Conservation (phyloP, 139 green algal species). For the Asterochloris erici region DNA sequence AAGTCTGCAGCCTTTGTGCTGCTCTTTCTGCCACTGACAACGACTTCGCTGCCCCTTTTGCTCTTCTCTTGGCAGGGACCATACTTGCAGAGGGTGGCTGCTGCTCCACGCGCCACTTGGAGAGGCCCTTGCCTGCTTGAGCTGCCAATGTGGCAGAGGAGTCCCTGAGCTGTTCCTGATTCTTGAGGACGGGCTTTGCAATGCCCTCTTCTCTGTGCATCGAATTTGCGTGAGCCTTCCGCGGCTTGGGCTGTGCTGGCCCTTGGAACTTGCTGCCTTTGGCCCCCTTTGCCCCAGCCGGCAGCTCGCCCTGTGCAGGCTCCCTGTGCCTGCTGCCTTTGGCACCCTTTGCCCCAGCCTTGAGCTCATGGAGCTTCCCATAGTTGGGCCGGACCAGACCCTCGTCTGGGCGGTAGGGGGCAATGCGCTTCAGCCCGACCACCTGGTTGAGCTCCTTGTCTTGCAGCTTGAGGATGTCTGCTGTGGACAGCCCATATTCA, state of each 20-base stretch:
- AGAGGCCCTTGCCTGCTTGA: too few relatives aligned
- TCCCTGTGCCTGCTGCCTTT: slow-evolving; percentile 9
- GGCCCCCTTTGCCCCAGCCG: background rate
- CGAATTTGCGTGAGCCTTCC: background rate
- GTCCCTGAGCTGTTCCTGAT: too few relatives aligned
- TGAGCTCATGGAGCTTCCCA: slow-evolving; percentile 31
- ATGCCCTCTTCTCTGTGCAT: too few relatives aligned
- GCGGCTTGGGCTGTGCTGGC: background rate
- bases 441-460: slow-evolving; percentile 84
- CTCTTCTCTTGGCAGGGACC: too few relatives aligned
- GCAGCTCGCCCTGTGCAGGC: background rate
- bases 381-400: slow-evolving; percentile 46
- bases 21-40: too few relatives aligned
- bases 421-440: slow-evolving; percentile 79
- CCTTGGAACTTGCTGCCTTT: background rate
- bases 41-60: too few relatives aligned
- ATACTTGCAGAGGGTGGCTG: too few relatives aligned
- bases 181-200: too few relatives aligned
- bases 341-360: slow-evolving; percentile 10
- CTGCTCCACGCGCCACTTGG: too few relatives aligned
- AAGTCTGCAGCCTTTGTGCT: too few relatives aligned
- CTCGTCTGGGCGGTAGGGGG: slow-evolving; percentile 77
- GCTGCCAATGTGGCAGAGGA: too few relatives aligned
- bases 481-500: slow-evolving; percentile 68
- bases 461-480: slow-evolving; percentile 77